Percentiles rank a stretch among this genome's conserved stretches.
Conservation (phyloP, 441 rosid genomes). For the Pelargonium fulgidum region DNA sequence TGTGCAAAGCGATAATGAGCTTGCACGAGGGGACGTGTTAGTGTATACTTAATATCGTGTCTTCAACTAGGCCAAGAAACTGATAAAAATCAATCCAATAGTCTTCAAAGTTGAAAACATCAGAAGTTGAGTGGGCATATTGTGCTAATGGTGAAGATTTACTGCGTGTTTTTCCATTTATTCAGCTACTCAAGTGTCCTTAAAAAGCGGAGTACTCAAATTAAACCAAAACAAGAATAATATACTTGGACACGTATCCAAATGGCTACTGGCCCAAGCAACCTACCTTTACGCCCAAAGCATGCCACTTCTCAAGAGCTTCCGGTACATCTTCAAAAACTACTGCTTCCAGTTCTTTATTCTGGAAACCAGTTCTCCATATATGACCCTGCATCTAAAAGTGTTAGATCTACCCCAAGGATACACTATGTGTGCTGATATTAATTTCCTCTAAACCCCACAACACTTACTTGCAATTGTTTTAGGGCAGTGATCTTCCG, state of each 20-base stretch:
- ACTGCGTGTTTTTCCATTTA: too few relatives aligned
- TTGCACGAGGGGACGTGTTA: too few relatives aligned
- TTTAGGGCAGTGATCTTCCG: slow-evolving; percentile 90
- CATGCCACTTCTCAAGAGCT: slow-evolving; percentile 80
- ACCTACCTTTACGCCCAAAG: slow-evolving; percentile 66
- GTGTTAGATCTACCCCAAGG: slow-evolving; percentile 11
- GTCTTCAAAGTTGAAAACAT: neutral
- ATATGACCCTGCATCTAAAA: slow-evolving; percentile 65
- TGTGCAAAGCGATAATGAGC: too few relatives aligned
- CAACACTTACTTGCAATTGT: slow-evolving; percentile 71
- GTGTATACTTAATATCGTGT: too few relatives aligned
- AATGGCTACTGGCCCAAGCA: too few relatives aligned
- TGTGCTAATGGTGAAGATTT: too few relatives aligned
- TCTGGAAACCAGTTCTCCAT: slow-evolving; percentile 80
- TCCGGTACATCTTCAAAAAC: slow-evolving; percentile 80
- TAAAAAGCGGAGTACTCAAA: neutral
- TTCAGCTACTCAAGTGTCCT: too few relatives aligned
- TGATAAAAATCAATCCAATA: neutral
- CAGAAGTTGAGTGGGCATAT: neutral
- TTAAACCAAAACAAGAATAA: slow-evolving; percentile 7
- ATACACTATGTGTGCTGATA: neutral
- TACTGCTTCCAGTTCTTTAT: slow-evolving; percentile 58
- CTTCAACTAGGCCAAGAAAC: too few relatives aligned
- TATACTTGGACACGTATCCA: too few relatives aligned
- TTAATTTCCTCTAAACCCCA: neutral